phyloP scores from a whole-genome alignment of 2,329 filamentous ascomycete genomes.

The Huntiella omanensis region DNA sequence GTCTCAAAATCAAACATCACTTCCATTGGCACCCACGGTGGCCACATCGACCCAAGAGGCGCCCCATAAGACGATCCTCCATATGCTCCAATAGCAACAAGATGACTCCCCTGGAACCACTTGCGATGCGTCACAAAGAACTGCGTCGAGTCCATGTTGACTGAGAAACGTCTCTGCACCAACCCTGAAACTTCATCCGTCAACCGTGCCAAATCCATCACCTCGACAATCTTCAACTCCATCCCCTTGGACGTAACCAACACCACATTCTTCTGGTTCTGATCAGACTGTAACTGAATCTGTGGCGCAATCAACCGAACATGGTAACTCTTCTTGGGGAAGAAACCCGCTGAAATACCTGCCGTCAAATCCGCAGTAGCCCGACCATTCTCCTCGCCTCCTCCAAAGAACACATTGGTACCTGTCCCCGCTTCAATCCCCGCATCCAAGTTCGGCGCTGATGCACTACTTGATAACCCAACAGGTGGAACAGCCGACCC shows the following conservation, averaged over 20 bases:
- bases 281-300: constrained; percentile 95
- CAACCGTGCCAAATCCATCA: constrained; percentile 90
- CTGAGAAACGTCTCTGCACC: constrained; percentile 80
- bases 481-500: not conserved
- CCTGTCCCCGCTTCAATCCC: not conserved
- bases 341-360: constrained; percentile 74
- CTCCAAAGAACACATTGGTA: constrained; percentile 8
- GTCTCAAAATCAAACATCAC: constrained; percentile 94
- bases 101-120: constrained; percentile 56
- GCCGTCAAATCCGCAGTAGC: constrained; percentile 35
- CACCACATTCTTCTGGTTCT: constrained; percentile 91
- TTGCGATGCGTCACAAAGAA: constrained; percentile 95
- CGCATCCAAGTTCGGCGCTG: not conserved
- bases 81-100: constrained; percentile 60
- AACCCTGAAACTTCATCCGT: constrained; percentile 87
- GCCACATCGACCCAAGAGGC: constrained; percentile 71
- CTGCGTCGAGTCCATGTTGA: constrained; percentile 94
- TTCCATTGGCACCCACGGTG: constrained; percentile 94
- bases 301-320: constrained; percentile 90
- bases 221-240: constrained; percentile 92
- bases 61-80: constrained; percentile 86
- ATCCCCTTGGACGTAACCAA: constrained; percentile 94
- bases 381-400: constrained; percentile 21
- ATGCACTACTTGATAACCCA: not conserved
- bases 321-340: constrained; percentile 83